A percentile compares a stretch with the other conserved stretches of the same genome.
These are phyloP conservation scores for Aegilops tauschii DNA, from an alignment of 176 grass and related monocot species.

Conservation along the genomic window DNA sequence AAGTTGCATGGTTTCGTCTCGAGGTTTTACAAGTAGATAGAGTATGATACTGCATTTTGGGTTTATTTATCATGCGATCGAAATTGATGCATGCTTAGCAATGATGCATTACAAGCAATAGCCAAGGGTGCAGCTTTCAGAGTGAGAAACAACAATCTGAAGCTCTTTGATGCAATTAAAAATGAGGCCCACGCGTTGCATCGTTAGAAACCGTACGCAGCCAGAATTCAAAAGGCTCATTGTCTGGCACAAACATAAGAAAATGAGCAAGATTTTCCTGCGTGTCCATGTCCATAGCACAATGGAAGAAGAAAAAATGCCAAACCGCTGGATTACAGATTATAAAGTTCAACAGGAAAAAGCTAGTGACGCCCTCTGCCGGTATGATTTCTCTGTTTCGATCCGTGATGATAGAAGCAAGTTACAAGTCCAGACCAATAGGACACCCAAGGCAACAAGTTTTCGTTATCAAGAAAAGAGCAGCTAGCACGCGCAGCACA, in stretches of 20 bases:
- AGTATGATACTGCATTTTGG: no score
- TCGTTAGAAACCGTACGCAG: neutral
- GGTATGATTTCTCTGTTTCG: conserved; percentile 6
- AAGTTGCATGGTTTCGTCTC: no score
- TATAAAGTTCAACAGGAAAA: conserved; percentile 24
- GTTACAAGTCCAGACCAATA: conserved; percentile 30
- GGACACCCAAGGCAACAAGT: conserved; percentile 18
- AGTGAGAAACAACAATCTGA: neutral
- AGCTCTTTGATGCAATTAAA: no score
- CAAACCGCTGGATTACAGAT: conserved; percentile 35
- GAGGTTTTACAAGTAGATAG: no score
- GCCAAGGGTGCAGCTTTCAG: no score
- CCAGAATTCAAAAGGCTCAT: neutral
- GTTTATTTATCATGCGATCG: no score
- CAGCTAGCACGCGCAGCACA: neutral
- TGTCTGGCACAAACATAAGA: neutral
- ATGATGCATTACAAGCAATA: no score
- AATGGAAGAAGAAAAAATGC: neutral
- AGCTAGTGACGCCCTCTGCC: conserved; percentile 36
- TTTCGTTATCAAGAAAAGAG: conserved; percentile 28
- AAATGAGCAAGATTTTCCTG: conserved; percentile 37
- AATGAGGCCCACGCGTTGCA: no score
- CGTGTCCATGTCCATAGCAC: conserved; percentile 30
- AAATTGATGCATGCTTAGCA: no score
- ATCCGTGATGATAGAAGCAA: conserved; percentile 22